These are phyloP conservation scores for Pichia sporocuriosa DNA, from an alignment of 805 yeast species.

Conservation along the genomic window DNA sequence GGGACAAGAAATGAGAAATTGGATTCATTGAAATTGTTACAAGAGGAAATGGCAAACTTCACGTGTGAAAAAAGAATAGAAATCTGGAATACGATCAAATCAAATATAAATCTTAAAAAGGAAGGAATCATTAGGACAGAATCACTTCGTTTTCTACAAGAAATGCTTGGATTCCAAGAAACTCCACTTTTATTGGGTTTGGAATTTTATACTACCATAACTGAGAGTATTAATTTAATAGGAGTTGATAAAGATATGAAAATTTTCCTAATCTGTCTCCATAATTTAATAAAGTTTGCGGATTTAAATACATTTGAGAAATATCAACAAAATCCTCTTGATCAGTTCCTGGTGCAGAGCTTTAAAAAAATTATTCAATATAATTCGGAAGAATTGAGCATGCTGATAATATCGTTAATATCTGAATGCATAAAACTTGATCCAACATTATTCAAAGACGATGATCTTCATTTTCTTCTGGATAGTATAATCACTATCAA, in stretches of 20 bases:
- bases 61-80: slow-evolving; percentile 59
- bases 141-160: slow-evolving; percentile 45
- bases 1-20: slow-evolving; percentile 31
- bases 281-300: slow-evolving; percentile 37
- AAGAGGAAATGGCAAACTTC: slow-evolving; percentile 43
- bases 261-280: slow-evolving; percentile 42
- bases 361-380: slow-evolving; percentile 5
- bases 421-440: slow-evolving; percentile 17
- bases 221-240: slow-evolving; percentile 35
- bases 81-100: slow-evolving; percentile 65
- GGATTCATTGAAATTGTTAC: slow-evolving; percentile 45
- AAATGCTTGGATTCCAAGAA: slow-evolving; percentile 52
- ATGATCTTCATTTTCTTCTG: slow-evolving; percentile 1
- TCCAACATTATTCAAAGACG: background rate
- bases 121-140: slow-evolving; percentile 35
- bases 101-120: slow-evolving; percentile 37
- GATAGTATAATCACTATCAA: background rate
- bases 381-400: slow-evolving; percentile 12
- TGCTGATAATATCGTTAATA: slow-evolving; percentile 13
- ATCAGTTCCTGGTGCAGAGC: slow-evolving; percentile 10
- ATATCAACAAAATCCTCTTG: slow-evolving; percentile 16
- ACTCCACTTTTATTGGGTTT: slow-evolving; percentile 41
- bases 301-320: slow-evolving; percentile 20
- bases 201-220: slow-evolving; percentile 55
- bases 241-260: slow-evolving; percentile 34